These are phyloP conservation scores for Penicillium frequentans DNA, from an alignment of 2,329 filamentous ascomycete genomes.

Conservation along the genomic window DNA sequence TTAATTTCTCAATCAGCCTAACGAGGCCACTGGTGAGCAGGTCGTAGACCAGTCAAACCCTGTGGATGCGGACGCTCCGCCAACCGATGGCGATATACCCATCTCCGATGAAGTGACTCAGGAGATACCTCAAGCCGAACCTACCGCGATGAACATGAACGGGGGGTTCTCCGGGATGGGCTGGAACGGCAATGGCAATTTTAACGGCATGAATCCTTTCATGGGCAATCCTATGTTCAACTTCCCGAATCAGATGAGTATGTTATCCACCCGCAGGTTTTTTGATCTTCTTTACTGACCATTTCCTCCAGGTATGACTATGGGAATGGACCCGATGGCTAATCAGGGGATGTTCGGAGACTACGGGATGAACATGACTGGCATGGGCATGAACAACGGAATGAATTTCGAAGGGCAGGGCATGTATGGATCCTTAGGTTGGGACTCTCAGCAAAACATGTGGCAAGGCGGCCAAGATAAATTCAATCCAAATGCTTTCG, in stretches of 20 bases:
- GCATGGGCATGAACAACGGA: constrained; percentile 79
- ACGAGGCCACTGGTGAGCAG: constrained; percentile 10
- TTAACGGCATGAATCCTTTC: constrained; percentile 72
- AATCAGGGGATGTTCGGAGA: constrained; percentile 52
- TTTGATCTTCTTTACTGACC: constrained; percentile 20
- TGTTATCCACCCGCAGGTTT: constrained; percentile 38
- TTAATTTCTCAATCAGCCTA: not conserved
- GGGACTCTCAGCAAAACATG: constrained; percentile 71
- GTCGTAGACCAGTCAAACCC: constrained; percentile 7
- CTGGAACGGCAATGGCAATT: constrained; percentile 62
- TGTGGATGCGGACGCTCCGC: constrained; percentile 9
- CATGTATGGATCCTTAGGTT: constrained; percentile 67
- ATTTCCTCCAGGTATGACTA: constrained; percentile 65
- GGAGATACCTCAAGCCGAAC: not conserved
- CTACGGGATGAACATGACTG: constrained; percentile 77
- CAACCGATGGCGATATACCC: constrained; percentile 13
- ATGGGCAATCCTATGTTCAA: constrained; percentile 49
- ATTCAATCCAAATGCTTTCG: constrained; percentile 79
- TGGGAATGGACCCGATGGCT: constrained; percentile 71
- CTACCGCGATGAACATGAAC: constrained; percentile 43
- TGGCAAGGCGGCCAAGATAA: constrained; percentile 87
- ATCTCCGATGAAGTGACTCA: constrained; percentile 1
- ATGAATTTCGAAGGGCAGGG: constrained; percentile 59
- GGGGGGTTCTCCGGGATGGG: constrained; percentile 60
- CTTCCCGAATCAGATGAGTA: constrained; percentile 91